These are phyloP conservation scores for Lactarius hengduanensis DNA, from an alignment of 768 basidiomycete species.

Conservation along the genomic window DNA sequence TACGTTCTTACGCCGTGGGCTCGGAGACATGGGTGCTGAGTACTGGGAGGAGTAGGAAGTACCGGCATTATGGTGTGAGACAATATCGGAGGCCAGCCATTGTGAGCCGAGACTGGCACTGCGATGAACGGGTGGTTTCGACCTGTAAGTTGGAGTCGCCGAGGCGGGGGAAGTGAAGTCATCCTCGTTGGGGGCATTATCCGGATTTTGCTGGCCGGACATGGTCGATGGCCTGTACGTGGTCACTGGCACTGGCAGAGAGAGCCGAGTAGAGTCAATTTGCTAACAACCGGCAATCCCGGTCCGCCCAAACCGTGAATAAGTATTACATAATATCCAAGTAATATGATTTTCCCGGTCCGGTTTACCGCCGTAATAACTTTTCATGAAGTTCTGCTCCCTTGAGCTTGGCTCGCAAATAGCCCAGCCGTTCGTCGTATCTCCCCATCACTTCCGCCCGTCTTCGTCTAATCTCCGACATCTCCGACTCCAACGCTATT, in stretches of 20 bases:
- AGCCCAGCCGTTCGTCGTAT: constrained; percentile 76
- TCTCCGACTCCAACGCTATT: constrained; percentile 50
- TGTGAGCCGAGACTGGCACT: constrained; percentile 54
- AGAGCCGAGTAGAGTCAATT: neutral
- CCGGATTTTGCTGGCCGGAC: constrained; percentile 15
- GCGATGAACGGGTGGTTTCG: constrained; percentile 38
- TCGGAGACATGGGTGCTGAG: constrained; percentile 45
- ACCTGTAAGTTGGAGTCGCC: constrained; percentile 24
- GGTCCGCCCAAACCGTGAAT: neutral
- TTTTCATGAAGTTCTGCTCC: constrained; percentile 84
- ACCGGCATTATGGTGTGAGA: constrained; percentile 64
- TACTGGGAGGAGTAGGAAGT: constrained; percentile 59
- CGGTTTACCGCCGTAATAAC: constrained; percentile 52
- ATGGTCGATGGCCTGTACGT: neutral
- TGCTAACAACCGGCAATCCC: neutral
- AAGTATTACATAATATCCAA: neutral
- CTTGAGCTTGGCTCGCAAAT: constrained; percentile 77
- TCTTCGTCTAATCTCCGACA: constrained; percentile 67
- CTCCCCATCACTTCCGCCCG: constrained; percentile 68
- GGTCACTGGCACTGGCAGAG: neutral
- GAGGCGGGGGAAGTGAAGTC: constrained; percentile 25
- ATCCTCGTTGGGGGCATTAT: constrained; percentile 5
- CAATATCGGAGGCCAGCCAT: constrained; percentile 57
- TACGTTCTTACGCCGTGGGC: constrained; percentile 43
- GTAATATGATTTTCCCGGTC: neutral